A percentile compares a stretch with the other conserved stretches of the same genome.
These are phyloP conservation scores for Theileria sp. DNA, from an alignment of 169 alveolate species.

Conservation along the genomic window DNA sequence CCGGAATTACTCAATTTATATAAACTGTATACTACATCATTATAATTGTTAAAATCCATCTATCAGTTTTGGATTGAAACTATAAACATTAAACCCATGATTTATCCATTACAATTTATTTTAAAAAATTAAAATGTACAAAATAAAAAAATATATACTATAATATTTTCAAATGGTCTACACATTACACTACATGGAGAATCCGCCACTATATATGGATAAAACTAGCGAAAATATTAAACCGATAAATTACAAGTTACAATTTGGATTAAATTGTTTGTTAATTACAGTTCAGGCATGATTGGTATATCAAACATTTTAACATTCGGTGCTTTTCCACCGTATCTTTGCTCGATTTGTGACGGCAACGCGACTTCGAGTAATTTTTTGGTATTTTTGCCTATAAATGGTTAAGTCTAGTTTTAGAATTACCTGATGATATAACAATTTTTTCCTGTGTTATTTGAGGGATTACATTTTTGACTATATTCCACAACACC, in stretches of 20 bases:
- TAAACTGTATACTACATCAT: constrained; percentile 31
- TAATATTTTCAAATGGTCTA: not conserved
- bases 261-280: not conserved
- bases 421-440: constrained; percentile 21
- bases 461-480: constrained; percentile 50
- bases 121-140: not conserved
- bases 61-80: not conserved
- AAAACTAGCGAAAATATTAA: not conserved
- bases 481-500: constrained; percentile 57
- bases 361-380: constrained; percentile 52
- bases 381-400: constrained; percentile 48
- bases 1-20: constrained; percentile 36
- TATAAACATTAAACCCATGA: not conserved
- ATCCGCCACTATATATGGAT: not conserved
- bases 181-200: not conserved
- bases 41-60: constrained; percentile 27
- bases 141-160: not conserved
- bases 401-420: not conserved
- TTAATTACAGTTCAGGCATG: constrained; percentile 56
- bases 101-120: not conserved
- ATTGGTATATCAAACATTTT: constrained; percentile 61
- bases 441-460: constrained; percentile 64
- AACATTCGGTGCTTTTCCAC: constrained; percentile 59
- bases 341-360: constrained; percentile 60
- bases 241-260: not conserved